Percentiles rank a stretch among this genome's conserved stretches.
Conservation (phyloP, 352 stramenopile species). For the Phytophthora chlamydospora region DNA sequence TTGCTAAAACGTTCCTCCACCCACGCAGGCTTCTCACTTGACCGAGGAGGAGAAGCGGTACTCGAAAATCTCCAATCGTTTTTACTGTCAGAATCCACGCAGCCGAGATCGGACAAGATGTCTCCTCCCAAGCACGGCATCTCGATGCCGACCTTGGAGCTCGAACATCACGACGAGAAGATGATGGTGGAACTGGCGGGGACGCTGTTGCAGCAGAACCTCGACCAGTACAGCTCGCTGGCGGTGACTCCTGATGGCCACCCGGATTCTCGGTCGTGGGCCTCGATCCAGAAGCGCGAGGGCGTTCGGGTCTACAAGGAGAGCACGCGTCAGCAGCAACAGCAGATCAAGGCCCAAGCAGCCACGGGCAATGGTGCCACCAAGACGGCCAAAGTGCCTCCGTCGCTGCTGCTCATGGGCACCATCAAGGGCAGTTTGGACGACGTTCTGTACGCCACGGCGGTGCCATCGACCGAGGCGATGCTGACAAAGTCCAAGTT, state of each 20-base stretch:
- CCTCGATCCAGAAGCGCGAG: conserved; percentile 36
- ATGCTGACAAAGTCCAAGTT: conserved; percentile 46
- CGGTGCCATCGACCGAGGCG: conserved; percentile 41
- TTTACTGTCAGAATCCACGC: conserved; percentile 5
- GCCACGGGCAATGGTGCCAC: conserved; percentile 20
- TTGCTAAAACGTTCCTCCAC: conserved; percentile 22
- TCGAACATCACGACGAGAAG: conserved; percentile 31
- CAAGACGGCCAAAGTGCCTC: conserved; percentile 24
- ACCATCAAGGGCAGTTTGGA: conserved; percentile 51
- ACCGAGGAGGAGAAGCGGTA: neutral
- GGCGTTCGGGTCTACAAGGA: conserved; percentile 46
- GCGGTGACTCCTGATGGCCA: conserved; percentile 38
- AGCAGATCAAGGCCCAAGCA: conserved; percentile 29
- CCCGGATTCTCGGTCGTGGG: conserved; percentile 39
- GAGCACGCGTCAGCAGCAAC: conserved; percentile 30
- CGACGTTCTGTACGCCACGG: conserved; percentile 51
- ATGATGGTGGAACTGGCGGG: conserved; percentile 40
- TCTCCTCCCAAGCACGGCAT: conserved; percentile 24
- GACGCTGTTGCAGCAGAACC: conserved; percentile 34
- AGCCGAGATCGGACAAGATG: conserved; percentile 24
- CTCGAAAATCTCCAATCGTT: conserved; percentile 1
- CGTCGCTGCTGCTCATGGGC: conserved; percentile 40
- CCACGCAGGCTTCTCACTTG: neutral
- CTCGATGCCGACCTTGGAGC: conserved; percentile 35
- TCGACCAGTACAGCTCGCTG: conserved; percentile 33